Evolutionary conservation across 2,329 filamentous ascomycete genomes (phyloP).

Genomic region (Colletotrichum destructivum): DNA sequence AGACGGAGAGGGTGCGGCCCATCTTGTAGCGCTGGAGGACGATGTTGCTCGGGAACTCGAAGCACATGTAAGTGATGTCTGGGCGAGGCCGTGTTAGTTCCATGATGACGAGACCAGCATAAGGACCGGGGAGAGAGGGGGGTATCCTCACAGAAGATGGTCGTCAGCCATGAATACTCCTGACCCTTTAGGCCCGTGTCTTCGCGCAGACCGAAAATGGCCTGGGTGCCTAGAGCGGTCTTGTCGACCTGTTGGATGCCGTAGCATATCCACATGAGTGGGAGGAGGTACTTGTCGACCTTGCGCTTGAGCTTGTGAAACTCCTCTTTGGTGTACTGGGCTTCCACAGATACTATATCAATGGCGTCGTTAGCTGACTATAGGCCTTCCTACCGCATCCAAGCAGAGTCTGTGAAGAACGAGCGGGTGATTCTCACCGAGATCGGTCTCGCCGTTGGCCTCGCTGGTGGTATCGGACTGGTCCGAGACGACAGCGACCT

Average conservation of each 20-base stretch:
- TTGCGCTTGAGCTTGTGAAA: conserved; percentile 58
- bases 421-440: background rate
- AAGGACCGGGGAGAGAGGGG: background rate
- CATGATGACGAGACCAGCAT: background rate
- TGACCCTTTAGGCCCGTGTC: conserved; percentile 48
- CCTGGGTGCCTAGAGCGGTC: conserved; percentile 57
- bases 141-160: conserved; percentile 49
- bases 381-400: too few relatives aligned
- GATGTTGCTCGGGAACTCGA: conserved; percentile 52
- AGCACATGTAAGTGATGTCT: conserved; percentile 50
- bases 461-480: conserved; percentile 34
- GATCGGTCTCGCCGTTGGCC: conserved; percentile 15
- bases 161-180: conserved; percentile 50
- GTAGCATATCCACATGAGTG: conserved; percentile 65
- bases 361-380: background rate
- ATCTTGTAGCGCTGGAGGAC: conserved; percentile 51
- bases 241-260: conserved; percentile 66
- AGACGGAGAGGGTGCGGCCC: conserved; percentile 34
- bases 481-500: conserved; percentile 21
- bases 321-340: conserved; percentile 54
- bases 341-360: conserved; percentile 30
- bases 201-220: conserved; percentile 55
- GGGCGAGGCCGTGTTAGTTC: background rate
- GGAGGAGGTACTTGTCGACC: conserved; percentile 61
- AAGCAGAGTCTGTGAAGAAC: too few relatives aligned